Conservation (phyloP, 495 filamentous ascomycete species). For the Tuber melanosporum region DNA sequence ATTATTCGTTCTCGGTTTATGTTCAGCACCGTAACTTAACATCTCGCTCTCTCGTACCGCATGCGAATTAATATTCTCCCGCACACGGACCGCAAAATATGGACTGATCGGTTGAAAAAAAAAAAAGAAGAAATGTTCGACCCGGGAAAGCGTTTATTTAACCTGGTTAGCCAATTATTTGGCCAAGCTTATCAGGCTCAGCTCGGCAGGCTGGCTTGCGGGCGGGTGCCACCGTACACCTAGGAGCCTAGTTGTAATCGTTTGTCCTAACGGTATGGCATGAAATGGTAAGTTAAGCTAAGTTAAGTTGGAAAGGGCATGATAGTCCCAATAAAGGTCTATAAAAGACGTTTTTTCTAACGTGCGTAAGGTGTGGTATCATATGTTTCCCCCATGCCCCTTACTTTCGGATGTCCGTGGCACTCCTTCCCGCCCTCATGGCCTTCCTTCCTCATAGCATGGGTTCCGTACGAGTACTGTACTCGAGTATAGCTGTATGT, state of each 20-base stretch:
- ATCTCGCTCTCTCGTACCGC: background rate
- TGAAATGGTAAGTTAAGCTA: background rate
- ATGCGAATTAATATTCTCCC: background rate
- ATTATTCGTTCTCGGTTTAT: background rate
- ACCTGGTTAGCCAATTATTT: background rate
- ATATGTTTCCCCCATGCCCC: background rate
- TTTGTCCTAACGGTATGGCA: background rate
- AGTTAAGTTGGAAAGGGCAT: background rate
- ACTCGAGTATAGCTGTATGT: background rate
- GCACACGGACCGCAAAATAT: constrained; percentile 2
- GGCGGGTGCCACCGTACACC: background rate
- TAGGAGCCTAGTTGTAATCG: background rate
- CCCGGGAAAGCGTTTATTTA: background rate
- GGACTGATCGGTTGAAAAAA: background rate
- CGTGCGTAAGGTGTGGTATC: background rate
- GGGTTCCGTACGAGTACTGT: background rate
- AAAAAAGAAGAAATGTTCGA: background rate
- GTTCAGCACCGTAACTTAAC: background rate
- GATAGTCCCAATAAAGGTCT: background rate
- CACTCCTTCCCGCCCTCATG: background rate
- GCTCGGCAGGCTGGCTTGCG: background rate
- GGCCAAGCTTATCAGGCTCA: background rate
- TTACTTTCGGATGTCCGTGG: background rate
- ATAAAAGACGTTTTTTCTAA: constrained; percentile 1
- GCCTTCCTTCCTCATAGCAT: background rate